Conservation (phyloP, 805 yeast species). For the Ogataea zsoltii region DNA sequence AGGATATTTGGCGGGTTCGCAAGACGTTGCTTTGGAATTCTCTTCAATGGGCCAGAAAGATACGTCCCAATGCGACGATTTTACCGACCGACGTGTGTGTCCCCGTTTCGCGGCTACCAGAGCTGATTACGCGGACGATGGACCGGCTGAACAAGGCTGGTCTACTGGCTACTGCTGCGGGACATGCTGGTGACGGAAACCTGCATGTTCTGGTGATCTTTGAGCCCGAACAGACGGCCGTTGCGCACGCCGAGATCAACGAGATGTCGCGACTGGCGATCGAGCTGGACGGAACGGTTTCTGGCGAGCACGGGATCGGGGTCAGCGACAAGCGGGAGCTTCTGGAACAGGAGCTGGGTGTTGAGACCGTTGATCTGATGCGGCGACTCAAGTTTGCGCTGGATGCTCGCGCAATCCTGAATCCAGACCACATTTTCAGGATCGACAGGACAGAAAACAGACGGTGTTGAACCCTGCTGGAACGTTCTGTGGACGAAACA, state of each 20-base stretch:
- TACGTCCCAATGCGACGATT: constrained; percentile 44
- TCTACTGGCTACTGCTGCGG: constrained; percentile 59
- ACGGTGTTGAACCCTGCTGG: neutral
- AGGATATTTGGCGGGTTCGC: constrained; percentile 74
- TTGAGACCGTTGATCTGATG: constrained; percentile 69
- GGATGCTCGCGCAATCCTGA: constrained; percentile 71
- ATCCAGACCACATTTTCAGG: constrained; percentile 77
- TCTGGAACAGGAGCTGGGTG: constrained; percentile 64
- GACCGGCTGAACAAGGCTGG: constrained; percentile 55
- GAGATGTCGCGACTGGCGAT: constrained; percentile 68
- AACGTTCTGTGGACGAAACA: too few species aligned
- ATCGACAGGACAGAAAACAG: constrained; percentile 54
- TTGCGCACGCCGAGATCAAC: constrained; percentile 51
- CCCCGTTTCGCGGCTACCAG: constrained; percentile 67
- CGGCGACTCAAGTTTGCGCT: constrained; percentile 68
- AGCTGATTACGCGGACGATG: constrained; percentile 62
- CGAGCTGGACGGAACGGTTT: constrained; percentile 75
- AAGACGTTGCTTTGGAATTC: constrained; percentile 68
- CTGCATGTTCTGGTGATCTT: constrained; percentile 69
- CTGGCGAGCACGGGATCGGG: constrained; percentile 89
- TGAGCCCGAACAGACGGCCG: constrained; percentile 47
- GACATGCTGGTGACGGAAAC: constrained; percentile 86
- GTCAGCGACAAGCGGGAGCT: constrained; percentile 65
- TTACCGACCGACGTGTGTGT: constrained; percentile 87
- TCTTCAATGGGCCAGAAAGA: constrained; percentile 61